Evolutionary conservation across 1,284 basidiomycete genomes (phyloP), one percentile per base, ranked within the genome.

Genomic region (Papiliotrema laurentii): DNA sequence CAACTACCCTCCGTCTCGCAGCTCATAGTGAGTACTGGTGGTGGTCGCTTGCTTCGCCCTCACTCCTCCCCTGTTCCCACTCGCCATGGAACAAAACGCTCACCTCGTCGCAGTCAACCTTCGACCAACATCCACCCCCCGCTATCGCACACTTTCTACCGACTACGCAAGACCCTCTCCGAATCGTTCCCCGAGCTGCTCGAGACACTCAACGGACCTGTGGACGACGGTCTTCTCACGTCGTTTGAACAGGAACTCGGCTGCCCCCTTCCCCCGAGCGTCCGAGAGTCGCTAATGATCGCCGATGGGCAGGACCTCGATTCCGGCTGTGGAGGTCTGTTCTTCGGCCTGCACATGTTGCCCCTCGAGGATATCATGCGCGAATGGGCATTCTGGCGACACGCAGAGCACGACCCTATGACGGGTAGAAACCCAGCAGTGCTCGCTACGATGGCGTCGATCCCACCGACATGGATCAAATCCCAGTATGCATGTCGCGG

Each of bases 371-470:
- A 89, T 58, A 88, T 94, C 22, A 77, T 90, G 50, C 85, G 90
- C 53, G 92, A 97, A 73, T 96, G 91, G 89, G 76, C 80, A 39
- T 94, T 93, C 67, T 96, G 92, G 92, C 78, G 91, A 55, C 84
- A 87, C 63, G 87, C 93, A 35, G 92, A 96, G 64, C 79, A 83
- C 28, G 89, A 93, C 68, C 87, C 87, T 2, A 71, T 76, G 3
- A 62, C 71, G 1, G 88, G 89, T 50, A 83, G 81, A 9, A 92
- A 91, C 70, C 68, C 77, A 7, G 78, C 77, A 13, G 78, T 94
- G 46, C 78, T 82, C 26, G 80, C 83, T 45, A 77, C 81, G 25
- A 97, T 97, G 94, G 82, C 83, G 50, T 89, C 87, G 33, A 85
- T 96, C 60, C 96, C 94, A 0, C 82, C 86, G 7, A 82, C 83